Evolutionary conservation across 352 stramenopile species (phyloP), one percentile per base, ranked within the genome.

Genomic region (Globisporangium spiculum): DNA sequence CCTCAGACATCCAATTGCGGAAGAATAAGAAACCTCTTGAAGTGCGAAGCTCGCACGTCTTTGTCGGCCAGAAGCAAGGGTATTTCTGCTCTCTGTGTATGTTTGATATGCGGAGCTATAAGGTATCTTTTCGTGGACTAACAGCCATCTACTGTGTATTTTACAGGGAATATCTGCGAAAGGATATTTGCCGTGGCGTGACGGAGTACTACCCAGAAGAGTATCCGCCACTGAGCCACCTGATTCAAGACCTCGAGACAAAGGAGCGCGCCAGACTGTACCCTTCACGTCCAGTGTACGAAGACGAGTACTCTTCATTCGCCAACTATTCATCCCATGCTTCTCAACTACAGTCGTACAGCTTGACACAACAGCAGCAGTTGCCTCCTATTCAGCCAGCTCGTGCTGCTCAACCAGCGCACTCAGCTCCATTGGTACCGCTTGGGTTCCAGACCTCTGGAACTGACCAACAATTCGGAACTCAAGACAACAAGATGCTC

Each of bases 1-100:
- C 64, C 18, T 9, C 59, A 92, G 88, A 94, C 69, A 71, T 75
- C 36, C 76, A 95, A 71, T 54, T 95, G 16, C 77, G 86, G 20
- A 76, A 79, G 27, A 88, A 88, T 60, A 91, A 95, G 52, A 80
- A 77, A 12, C 85, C 84, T 32, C 62, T 95, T 16, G 76, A 81
- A 55, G 71, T 82, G 55, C 78, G 72, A 41, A 68, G 77, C 26
- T 94, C 84, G 5, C 76, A 87, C 18, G 78, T 91, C 7, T 96
- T 83, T 66, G 81, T 96, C 32, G 78, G 76, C n/a, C 76, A 83
- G 58, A 96, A 96, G 70, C 80, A 93, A 88, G 83, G 80, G 88
- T 96, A 77, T n/a, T 80, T 24, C 36, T 67, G 20, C 57, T 34
- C 7, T 5, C 27, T 32, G 24, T 12, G 16, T 7, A 12, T 20